These are phyloP conservation scores for Cladosporium sp. DNA, from an alignment of 2,329 filamentous ascomycete genomes.

Conservation along the genomic window DNA sequence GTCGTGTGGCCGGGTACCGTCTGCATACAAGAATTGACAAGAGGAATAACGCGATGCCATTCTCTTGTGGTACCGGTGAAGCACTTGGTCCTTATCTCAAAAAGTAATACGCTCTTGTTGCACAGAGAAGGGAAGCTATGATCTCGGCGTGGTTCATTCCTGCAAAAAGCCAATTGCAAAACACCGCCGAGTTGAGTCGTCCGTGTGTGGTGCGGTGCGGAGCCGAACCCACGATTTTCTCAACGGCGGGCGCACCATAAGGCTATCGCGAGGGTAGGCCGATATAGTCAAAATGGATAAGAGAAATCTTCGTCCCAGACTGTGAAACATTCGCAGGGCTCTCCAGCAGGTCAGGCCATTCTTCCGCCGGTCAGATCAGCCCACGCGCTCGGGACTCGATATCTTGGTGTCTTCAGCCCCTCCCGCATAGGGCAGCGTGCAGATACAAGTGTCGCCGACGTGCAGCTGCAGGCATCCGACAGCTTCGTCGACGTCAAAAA, in stretches of 20 bases:
- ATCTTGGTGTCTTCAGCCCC: not conserved
- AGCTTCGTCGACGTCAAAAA: not conserved
- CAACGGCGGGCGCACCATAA: not conserved
- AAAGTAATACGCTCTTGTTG: not conserved
- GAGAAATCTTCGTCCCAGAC: not conserved
- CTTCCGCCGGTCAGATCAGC: not conserved
- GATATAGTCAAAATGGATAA: not conserved
- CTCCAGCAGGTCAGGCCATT: not conserved
- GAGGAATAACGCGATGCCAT: not conserved
- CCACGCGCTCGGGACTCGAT: not conserved
- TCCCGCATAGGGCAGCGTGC: conserved; percentile 1
- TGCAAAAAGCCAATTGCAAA: not conserved
- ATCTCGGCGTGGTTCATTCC: not conserved
- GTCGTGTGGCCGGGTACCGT: too few species aligned
- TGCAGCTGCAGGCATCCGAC: conserved; percentile 4
- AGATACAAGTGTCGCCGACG: not conserved
- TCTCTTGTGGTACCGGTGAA: not conserved
- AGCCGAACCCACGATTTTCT: not conserved
- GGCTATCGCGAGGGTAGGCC: not conserved
- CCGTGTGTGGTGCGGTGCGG: not conserved
- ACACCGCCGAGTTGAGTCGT: not conserved
- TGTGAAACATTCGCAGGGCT: not conserved
- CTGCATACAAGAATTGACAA: not conserved
- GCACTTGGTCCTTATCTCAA: not conserved
- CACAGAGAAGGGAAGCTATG: not conserved